Base-by-base conservation (phyloP, 495 filamentous ascomycete species). In the Rusavskia elegans region DNA sequence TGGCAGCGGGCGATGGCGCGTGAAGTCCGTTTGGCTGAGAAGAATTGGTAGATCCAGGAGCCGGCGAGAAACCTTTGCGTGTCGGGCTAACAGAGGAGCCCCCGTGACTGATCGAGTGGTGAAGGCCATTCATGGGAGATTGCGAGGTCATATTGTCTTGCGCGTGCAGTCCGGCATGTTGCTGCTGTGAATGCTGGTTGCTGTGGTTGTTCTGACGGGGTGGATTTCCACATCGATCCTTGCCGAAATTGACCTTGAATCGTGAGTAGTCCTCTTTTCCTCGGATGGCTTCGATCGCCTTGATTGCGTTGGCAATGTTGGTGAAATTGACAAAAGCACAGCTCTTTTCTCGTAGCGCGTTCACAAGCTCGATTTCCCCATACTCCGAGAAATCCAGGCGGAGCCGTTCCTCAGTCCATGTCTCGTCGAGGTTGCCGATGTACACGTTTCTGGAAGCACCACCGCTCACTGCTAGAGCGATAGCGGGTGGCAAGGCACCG, bases 221-320 rank as follows among this genome's bases (percentile, higher is more conserved):
- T 19, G 92, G 86, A 67, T 97, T 98, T 57, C 92, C 92, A 61
- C 92, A 98, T 49, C 92, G 79, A 66, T 98, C 92, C 70, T 98
- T 98, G 62, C 92, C 92, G 65, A 98, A 98, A 70, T 98, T 98
- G 65, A 98, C 89, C 75, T 98, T 98, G 77, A 98, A 98, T 46
- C 90, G 83, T 65, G 79, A 83, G 70, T 98, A 98, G 63, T 98
- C 92, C 48, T 98, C 93, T 58, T 89, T 84, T 63, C 87, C 82
- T 27, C 92, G 79, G 57, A 97, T 81, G 35, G 90, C 92, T 65
- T 98, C 92, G 56, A 98, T 98, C 5, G 92, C 93, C 67, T 98
- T 98, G 73, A 98, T 98, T 39, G 92, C 92, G 55, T 98, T 98
- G 57, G 92, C 92, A 59, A 98, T 98, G 70, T 98, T 97, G 61